phyloP scores from a whole-genome alignment of 129 eudicot species.

The Chrysanthemum seticuspe region DNA sequence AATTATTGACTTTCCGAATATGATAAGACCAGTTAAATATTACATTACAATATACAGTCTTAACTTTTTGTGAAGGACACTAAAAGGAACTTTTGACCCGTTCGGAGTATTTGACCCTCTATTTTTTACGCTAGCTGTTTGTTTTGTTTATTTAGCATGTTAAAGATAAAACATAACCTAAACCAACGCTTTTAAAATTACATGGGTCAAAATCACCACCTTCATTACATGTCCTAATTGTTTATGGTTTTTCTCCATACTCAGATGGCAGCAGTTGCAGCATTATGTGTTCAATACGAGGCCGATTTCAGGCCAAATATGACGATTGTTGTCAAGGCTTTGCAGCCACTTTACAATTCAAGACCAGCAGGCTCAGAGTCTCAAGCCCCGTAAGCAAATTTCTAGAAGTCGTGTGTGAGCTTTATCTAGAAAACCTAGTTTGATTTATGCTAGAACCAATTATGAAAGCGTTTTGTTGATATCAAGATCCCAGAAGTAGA shows the following conservation, averaged over 20 bases:
- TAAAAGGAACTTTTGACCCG: too few species aligned
- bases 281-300: conserved; percentile 93
- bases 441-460: conserved; percentile 26
- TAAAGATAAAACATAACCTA: too few species aligned
- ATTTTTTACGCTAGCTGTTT: too few species aligned
- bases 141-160: too few species aligned
- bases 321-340: conserved; percentile 96
- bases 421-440: conserved; percentile 29
- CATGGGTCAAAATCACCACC: not conserved
- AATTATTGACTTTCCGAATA: too few species aligned
- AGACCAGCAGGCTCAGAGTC: conserved; percentile 71
- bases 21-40: too few species aligned
- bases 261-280: conserved; percentile 99
- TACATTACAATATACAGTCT: too few species aligned
- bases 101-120: too few species aligned
- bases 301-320: conserved; percentile 98
- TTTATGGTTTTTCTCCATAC: conserved; percentile 14
- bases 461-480: conserved; percentile 24
- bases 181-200: too few species aligned
- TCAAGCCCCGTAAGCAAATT: conserved; percentile 35
- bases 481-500: conserved; percentile 25
- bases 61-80: too few species aligned
- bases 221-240: not conserved
- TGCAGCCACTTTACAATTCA: conserved; percentile 83
- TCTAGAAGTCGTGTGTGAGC: conserved; percentile 19